phyloP scores from a whole-genome alignment of 2,329 filamentous ascomycete species.

The Chaetomium sp. region DNA sequence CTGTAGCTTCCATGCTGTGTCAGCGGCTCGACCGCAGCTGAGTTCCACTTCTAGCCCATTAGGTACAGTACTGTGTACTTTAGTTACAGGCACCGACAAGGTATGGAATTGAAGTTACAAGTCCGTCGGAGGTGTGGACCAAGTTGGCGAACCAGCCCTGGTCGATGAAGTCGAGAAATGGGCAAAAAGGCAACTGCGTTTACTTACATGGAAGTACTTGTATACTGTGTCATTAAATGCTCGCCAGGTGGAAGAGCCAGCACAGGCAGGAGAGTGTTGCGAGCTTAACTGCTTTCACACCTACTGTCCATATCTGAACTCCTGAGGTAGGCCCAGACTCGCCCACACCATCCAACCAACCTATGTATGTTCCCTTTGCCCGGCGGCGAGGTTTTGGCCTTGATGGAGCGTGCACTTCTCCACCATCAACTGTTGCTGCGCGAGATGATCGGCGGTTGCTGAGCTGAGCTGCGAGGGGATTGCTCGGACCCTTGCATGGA shows the following conservation, averaged over 20 bases:
- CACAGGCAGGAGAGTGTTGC: not conserved
- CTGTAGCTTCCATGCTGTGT: not conserved
- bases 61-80: too few relatives aligned
- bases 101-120: not conserved
- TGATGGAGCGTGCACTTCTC: not conserved
- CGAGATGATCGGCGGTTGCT: conserved; percentile 11
- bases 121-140: too few relatives aligned
- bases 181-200: not conserved
- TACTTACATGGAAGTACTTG: too few relatives aligned
- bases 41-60: too few relatives aligned
- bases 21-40: not conserved
- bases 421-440: not conserved
- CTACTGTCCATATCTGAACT: too few relatives aligned
- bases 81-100: not conserved
- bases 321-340: too few relatives aligned
- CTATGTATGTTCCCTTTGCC: not conserved
- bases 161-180: not conserved
- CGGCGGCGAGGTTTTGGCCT: not conserved
- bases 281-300: not conserved
- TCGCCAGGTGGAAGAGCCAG: not conserved
- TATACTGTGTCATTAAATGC: too few relatives aligned
- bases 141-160: not conserved
- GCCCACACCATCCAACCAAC: not conserved
- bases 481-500: conserved; percentile 4
- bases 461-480: conserved; percentile 1